Evolutionary conservation across 352 stramenopile species (phyloP), one percentile per base, ranked within the genome.

Genomic region (Pythium brachiatum): DNA sequence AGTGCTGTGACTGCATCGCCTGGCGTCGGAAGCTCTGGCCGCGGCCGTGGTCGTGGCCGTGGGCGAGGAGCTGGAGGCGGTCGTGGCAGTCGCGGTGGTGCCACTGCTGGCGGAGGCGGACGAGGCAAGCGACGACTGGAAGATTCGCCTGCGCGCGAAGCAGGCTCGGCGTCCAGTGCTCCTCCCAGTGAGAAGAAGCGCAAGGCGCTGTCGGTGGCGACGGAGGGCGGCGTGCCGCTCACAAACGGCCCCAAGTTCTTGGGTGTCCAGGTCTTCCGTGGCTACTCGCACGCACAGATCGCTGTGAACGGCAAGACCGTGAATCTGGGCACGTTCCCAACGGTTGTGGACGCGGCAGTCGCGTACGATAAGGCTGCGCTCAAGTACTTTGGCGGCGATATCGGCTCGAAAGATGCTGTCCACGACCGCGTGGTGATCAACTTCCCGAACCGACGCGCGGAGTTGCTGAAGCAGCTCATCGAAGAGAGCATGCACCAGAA

Each of bases 291-390:
- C 34, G 85, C 85, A 18, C 83, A 94, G 56, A 90, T 94, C 56
- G 72, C 83, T 36, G 81, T 94, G 20, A 77, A 90, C n/a, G 79
- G 80, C 38, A 88, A 90, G 59, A 56, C 85, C n/a, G 66, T 92
- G 7, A 89, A 90, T 55, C 62, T 94, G 44, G 85, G 85, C 7
- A 88, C 78, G 43, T 94, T 90, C 57, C 53, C 81, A 2, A 90
- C 71, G 11, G 73, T 80, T 0, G 76, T 83, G 50, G 83, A 94
- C 34, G 85, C 85, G 3, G 85, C 83, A 8, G 72, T 86, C 38
- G 85, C 85, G n/a, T 94, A 94, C 50, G 85, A 94, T 60, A 90
- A 89, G 57, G 85, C 83, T 2, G 82, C 83, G 11, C 64, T 90
- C 23, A 85, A 81, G 59, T 88, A 88, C 57, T 94, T 90, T 67